These are phyloP conservation scores for Aspergillus quadrilineatus DNA, from an alignment of 2,329 filamentous ascomycete species.

Conservation along the genomic window DNA sequence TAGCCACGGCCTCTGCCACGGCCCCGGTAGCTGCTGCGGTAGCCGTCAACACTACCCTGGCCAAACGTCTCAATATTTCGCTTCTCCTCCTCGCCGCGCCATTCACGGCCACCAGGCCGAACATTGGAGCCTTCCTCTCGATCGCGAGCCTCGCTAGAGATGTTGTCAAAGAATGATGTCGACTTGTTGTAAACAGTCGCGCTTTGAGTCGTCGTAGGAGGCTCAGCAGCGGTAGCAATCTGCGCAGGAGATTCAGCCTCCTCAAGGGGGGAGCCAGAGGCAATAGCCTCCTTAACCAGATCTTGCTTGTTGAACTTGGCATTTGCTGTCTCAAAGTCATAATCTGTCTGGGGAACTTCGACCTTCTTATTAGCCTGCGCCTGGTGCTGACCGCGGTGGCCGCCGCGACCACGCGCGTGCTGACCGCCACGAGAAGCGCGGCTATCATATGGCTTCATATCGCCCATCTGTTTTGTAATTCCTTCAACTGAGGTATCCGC, in stretches of 20 bases:
- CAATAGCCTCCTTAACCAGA: slow-evolving; percentile 83
- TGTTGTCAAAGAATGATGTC: slow-evolving; percentile 95
- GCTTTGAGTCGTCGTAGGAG: slow-evolving; percentile 36
- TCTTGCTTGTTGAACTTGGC: slow-evolving; percentile 89
- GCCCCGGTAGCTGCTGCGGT: slow-evolving; percentile 75
- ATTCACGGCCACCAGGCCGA: slow-evolving; percentile 76
- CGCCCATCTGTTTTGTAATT: slow-evolving; percentile 46
- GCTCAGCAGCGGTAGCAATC: slow-evolving; percentile 40
- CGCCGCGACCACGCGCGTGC: slow-evolving; percentile 47
- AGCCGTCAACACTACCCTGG: slow-evolving; percentile 90
- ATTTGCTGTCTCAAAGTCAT: slow-evolving; percentile 84
- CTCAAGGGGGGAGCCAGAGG: slow-evolving; percentile 67
- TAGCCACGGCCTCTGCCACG: slow-evolving; percentile 51
- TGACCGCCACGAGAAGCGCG: slow-evolving; percentile 40
- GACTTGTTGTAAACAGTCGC: slow-evolving; percentile 73
- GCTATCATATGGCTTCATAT: slow-evolving; percentile 45
- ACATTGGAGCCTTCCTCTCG: slow-evolving; percentile 68
- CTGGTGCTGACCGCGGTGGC: slow-evolving; percentile 44
- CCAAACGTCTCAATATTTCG: slow-evolving; percentile 98
- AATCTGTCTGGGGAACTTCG: slow-evolving; percentile 86
- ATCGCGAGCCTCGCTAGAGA: slow-evolving; percentile 90
- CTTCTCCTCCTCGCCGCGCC: slow-evolving; percentile 87
- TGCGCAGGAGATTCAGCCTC: slow-evolving; percentile 50
- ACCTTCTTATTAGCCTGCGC: slow-evolving; percentile 62
- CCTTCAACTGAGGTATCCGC: slow-evolving; percentile 40